phyloP scores from a whole-genome alignment of 805 yeast species.

The Zygosaccharomyces siamensis region DNA sequence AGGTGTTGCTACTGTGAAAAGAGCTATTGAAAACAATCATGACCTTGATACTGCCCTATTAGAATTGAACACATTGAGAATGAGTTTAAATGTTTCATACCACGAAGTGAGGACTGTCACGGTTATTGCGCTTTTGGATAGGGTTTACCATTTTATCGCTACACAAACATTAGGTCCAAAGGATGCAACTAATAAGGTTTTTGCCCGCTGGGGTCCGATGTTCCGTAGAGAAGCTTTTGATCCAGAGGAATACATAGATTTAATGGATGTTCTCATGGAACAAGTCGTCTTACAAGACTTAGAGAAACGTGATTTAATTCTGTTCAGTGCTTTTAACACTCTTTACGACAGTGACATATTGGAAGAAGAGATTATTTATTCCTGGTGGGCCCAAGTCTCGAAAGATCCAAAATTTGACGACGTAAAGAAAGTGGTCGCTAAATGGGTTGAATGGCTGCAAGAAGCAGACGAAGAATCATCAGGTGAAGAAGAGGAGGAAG shows the following conservation, averaged over 20 bases:
- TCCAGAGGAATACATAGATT: conserved; percentile 68
- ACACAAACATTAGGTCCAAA: conserved; percentile 74
- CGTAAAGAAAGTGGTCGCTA: conserved; percentile 54
- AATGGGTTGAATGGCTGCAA: conserved; percentile 83
- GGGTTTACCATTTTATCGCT: conserved; percentile 67
- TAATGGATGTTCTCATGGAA: conserved; percentile 46
- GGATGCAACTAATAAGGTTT: conserved; percentile 71
- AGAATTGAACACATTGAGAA: conserved; percentile 89
- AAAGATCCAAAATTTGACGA: conserved; percentile 41
- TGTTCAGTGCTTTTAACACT: conserved; percentile 44
- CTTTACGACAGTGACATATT: conserved; percentile 78
- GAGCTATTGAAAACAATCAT: conserved; percentile 90
- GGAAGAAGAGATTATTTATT: conserved; percentile 71
- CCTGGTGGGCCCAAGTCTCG: conserved; percentile 67
- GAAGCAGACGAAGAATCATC: conserved; percentile 64
- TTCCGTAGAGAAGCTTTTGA: conserved; percentile 84
- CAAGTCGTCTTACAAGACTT: conserved; percentile 23
- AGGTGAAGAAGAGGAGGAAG: conserved; percentile 50
- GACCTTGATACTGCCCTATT: conserved; percentile 88
- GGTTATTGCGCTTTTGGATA: conserved; percentile 58
- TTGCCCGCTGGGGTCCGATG: conserved; percentile 75
- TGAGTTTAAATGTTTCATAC: conserved; percentile 95
- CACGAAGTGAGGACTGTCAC: conserved; percentile 89
- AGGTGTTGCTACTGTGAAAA: conserved; percentile 88
- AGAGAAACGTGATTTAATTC: conserved; percentile 35